Evolutionary conservation across 306 rosid species (phyloP), one percentile per base, ranked within the genome.

Genomic region (Aeschynomene evenia): DNA sequence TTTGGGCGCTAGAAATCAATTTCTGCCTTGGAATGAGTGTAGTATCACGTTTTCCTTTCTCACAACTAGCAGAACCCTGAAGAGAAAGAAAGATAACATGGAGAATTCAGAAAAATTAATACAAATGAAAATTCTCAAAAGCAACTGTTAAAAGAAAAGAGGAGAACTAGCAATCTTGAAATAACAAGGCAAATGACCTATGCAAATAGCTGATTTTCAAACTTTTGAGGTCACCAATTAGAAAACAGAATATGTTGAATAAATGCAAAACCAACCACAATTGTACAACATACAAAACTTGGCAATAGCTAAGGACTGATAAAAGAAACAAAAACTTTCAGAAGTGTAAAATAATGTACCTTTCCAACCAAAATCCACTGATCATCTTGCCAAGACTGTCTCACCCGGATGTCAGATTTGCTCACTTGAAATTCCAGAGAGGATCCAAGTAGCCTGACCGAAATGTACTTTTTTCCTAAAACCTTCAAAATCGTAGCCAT

Each of bases 371-470:
- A 79, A 70, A 84, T 81, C 99, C 95, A 89, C 73, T 81, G 77
- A 76, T 70, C 92, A 83, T 84, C 88, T 61, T 74, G 89, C 95
- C 95, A 94, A 66, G 87, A 91, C 76, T 81, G 91, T 77, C 99
- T 82, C 66, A 79, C 82, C 37, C 97, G 81, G 59, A 95, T 84
- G 73, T 91, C 87, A 40, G 73, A 79, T 74, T 83, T 89, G 76
- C 81, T 72, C 73, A 84, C 96, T 82, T 84, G 83, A 70, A 81
- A 82, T 70, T 91, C 91, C 74, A 70, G 13, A 71, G 81, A 87
- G 55, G 97, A 91, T 55, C 99, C 99, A 75, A 95, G 87, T 56
- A 87, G 66, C 86, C 97, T 83, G 56, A 89, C 90, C 72, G 81
- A 71, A 75, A 85, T 73, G 67, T 74, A 66, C 70, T 76, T 77